Evolutionary conservation across 1,284 basidiomycete species (phyloP), one percentile per base, ranked within the genome.

Genomic region (Fistulinella cinereoalba): DNA sequence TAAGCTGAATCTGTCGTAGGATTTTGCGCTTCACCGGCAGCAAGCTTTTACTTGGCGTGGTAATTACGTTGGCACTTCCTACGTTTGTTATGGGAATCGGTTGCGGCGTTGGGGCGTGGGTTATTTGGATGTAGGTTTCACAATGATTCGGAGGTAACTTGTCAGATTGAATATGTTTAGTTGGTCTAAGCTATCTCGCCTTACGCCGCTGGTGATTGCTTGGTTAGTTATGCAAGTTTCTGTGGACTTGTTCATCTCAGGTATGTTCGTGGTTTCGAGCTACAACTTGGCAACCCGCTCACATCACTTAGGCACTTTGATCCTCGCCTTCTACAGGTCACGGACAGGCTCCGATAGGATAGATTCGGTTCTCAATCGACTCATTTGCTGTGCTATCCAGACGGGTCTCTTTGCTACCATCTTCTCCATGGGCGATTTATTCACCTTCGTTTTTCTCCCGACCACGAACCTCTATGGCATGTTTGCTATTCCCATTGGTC

Each of bases 371-470:
- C 64, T 78, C 49, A 71, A 72, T 47, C 67, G 70, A 25, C 61
- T 77, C 3, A 76, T 76, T 49, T 67, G 75, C 29, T 72, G 71
- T 21, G 72, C 72, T 15, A 60, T 78, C 16, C 76, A 76, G 49
- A 77, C 76, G 0, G 70, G 69, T 32, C 50, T 77, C 7, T 75
- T 78, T 34, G 69, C 66, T 1, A 67, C 64, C 0, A 60, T 76
- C 5, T 78, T 77, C 52, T 69, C 74, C 12, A 40, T 75, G 19
- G 69, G 64, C 2, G 72, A 75, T 49, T 46, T 76, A 25, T 65
- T 74, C 33, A 61, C 65, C 2, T 76, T 75, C 55, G 31, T 70
- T 3, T 11, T 45, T 25, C 33, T 54, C 8, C 66, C 61, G 2
- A 42, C 31, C 6, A 59, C 57, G 3, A 58, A 64, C 28, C 27